Evolutionary conservation across 1,284 basidiomycete genomes (phyloP), one percentile per base, ranked within the genome.

Genomic region (Sporisorium exsertum): DNA sequence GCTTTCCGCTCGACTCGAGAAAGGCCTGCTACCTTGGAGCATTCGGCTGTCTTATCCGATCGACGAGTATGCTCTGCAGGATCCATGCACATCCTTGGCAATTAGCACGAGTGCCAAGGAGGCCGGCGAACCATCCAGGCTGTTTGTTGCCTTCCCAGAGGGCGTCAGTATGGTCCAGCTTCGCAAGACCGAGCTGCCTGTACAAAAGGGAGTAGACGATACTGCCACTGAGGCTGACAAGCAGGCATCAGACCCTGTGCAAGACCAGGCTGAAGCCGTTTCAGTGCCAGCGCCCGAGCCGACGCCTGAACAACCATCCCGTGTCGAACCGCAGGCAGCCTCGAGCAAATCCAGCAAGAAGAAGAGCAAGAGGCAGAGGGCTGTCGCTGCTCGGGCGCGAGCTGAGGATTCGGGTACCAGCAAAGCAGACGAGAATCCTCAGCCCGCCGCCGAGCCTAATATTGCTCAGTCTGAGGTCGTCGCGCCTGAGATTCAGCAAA

Each of bases 341-440:
- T 62, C 54, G 2, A 58, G 53, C 57, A 65, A 65, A 26, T 47
- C 54, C 3, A 60, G 42, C 53, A 65, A 65, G 47, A 72, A 62
- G 54, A 71, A 72, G 47, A 61, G 53, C 51, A 64, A 59, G 49
- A 66, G 62, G 49, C 65, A 72, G 61, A 62, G 53, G 24, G 43
- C 49, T 27, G 29, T 40, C 15, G 32, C 49, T 16, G 49, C 49
- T 22, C n/a, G n/a, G 24, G 33, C 22, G 22, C 35, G 26, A 32
- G 22, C 43, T 3, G 56, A 46, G n/a, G 57, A 40, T 9, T 26
- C 49, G 7, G 50, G 33, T 13, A 9, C 51, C 12, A 18, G 9
- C 10, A 47, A 43, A 10, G 29, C 43, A 16, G 46, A 50, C 24
- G 60, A 50, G 46, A 55, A 27, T 26, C 0, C 9, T 15, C 27